Percentiles rank a stretch among this genome's conserved stretches.
phyloP scores from a whole-genome alignment of 805 yeast species.

The Cyberlindnera xishuangbannaensis region DNA sequence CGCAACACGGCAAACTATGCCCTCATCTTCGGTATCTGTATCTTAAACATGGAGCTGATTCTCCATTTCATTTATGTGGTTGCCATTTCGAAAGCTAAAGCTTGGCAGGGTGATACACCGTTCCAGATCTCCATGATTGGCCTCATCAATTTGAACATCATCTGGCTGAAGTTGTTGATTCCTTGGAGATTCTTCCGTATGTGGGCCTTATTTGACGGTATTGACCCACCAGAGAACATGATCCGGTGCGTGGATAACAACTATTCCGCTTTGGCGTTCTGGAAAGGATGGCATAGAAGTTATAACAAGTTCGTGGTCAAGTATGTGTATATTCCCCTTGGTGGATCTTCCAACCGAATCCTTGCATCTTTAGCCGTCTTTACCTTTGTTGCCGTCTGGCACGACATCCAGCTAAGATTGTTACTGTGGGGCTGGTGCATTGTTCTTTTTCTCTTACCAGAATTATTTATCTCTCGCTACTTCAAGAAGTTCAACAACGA shows the following conservation, averaged over 20 bases:
- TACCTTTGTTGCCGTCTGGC: constrained; percentile 97
- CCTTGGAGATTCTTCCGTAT: constrained; percentile 96
- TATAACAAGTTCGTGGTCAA: constrained; percentile 86
- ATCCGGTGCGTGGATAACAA: constrained; percentile 92
- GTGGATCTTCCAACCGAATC: constrained; percentile 70
- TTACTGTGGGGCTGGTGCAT: constrained; percentile 95
- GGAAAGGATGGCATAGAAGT: constrained; percentile 99
- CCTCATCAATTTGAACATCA: constrained; percentile 77
- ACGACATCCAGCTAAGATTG: constrained; percentile 83
- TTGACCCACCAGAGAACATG: constrained; percentile 98
- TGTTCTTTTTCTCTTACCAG: constrained; percentile 84
- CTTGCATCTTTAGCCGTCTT: constrained; percentile 80
- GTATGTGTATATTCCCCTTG: constrained; percentile 87
- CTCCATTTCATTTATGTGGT: constrained; percentile 89
- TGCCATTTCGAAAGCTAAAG: constrained; percentile 83
- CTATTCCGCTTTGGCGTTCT: constrained; percentile 87
- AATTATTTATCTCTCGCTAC: constrained; percentile 52
- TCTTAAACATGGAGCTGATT: constrained; percentile 82
- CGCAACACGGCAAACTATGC: constrained; percentile 57
- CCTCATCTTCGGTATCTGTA: constrained; percentile 61
- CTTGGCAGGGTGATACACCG: constrained; percentile 87
- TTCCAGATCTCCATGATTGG: constrained; percentile 95
- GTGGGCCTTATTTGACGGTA: constrained; percentile 89
- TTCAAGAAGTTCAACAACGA: constrained; percentile 34
- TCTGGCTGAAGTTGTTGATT: constrained; percentile 87